A percentile compares a stretch with the other conserved stretches of the same genome.
These are phyloP conservation scores for Dendrobium chrysotoxum DNA, from an alignment of 106 monocot genomes.

Conservation along the genomic window DNA sequence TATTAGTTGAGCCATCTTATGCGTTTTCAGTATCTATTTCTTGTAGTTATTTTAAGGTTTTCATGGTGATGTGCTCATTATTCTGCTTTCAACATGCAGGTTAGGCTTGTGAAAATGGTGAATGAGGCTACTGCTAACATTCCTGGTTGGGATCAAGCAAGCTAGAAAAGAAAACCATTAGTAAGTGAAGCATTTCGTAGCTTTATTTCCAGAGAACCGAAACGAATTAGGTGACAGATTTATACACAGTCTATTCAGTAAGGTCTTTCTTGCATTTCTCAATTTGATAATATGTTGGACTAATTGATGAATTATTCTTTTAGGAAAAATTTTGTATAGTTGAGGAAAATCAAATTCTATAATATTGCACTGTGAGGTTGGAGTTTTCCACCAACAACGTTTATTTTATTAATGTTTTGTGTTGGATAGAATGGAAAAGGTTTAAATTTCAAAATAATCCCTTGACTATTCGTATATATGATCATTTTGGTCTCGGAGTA, in stretches of 20 bases:
- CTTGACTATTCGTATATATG: no score
- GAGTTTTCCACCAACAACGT: no score
- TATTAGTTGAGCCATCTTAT: no score
- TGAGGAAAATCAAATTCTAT: background rate
- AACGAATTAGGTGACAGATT: background rate
- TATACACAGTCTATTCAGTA: background rate
- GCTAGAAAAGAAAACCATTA: constrained; percentile 1
- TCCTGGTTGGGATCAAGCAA: constrained; percentile 35
- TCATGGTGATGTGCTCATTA: background rate
- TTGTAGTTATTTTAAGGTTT: background rate
- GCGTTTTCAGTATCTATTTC: no score
- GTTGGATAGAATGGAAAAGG: no score
- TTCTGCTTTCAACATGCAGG: constrained; percentile 15
- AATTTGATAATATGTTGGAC: background rate
- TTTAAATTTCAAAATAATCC: no score
- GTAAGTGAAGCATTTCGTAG: background rate
- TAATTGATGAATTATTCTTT: background rate
- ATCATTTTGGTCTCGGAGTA: no score
- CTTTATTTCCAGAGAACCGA: background rate
- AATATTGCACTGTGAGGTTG: no score
- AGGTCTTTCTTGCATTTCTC: background rate
- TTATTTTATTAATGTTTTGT: no score
- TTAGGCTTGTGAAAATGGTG: constrained; percentile 39
- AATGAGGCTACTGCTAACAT: constrained; percentile 48
- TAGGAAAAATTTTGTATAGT: background rate